Evolutionary conservation across 148 eudicot species (phyloP).

Genomic region (Oxyria digyna): DNA sequence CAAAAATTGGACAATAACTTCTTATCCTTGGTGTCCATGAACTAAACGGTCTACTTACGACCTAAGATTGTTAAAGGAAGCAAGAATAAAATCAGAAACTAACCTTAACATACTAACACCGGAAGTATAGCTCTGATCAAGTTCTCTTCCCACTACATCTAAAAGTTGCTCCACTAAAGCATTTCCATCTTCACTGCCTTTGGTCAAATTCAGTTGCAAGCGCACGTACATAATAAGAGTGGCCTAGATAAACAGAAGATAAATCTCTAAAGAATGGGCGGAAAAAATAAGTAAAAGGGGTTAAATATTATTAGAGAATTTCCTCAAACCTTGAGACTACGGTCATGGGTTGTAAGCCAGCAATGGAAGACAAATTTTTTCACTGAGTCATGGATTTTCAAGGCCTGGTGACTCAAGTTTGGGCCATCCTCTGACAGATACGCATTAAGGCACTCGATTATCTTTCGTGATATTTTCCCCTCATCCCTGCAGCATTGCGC

Average conservation of each 20-base stretch:
- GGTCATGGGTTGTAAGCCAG: constrained; percentile 63
- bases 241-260: constrained; percentile 33
- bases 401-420: constrained; percentile 57
- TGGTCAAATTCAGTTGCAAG: constrained; percentile 65
- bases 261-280: neutral
- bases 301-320: neutral
- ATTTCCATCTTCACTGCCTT: constrained; percentile 53
- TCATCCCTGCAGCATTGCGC: constrained; percentile 48
- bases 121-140: constrained; percentile 53
- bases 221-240: constrained; percentile 59
- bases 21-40: neutral
- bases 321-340: constrained; percentile 52
- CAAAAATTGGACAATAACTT: neutral
- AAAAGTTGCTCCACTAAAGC: constrained; percentile 66
- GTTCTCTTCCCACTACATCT: constrained; percentile 66
- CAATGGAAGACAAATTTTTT: constrained; percentile 56
- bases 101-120: constrained; percentile 37
- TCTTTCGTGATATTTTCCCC: constrained; percentile 65
- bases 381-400: constrained; percentile 72
- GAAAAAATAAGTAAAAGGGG: neutral
- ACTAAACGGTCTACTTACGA: constrained; percentile 1
- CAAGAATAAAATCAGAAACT: constrained; percentile 10
- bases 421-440: constrained; percentile 87
- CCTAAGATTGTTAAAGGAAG: neutral
- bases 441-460: constrained; percentile 71